phyloP scores from a whole-genome alignment of 176 grass and related monocot genomes.

The Zizania latifolia region DNA sequence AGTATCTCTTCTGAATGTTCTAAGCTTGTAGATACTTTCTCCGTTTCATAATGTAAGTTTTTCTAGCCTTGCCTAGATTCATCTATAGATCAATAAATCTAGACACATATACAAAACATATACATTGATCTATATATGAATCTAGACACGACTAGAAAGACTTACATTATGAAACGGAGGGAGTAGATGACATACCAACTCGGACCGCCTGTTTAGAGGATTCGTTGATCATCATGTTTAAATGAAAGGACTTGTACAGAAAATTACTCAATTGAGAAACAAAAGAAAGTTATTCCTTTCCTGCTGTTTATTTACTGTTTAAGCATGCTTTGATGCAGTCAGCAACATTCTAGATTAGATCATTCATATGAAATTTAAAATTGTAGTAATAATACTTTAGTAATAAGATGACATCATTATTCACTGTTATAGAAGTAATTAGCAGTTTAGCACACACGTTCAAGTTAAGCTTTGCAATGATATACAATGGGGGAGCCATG shows the following conservation, averaged over 20 bases:
- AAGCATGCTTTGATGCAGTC: not conserved
- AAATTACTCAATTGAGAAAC: not conserved
- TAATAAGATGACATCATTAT: not conserved
- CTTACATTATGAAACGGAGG: too few relatives aligned
- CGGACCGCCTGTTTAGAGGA: not conserved
- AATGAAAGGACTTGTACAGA: constrained; percentile 3
- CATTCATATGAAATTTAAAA: too few relatives aligned
- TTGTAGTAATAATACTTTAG: not conserved
- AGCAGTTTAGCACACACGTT: not conserved
- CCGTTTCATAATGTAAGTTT: too few relatives aligned
- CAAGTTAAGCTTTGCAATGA: not conserved
- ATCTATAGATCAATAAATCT: too few relatives aligned
- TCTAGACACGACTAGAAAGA: too few relatives aligned
- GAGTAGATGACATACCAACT: not conserved
- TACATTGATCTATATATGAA: too few relatives aligned
- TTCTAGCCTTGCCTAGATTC: too few relatives aligned
- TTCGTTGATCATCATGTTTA: not conserved
- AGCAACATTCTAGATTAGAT: too few relatives aligned
- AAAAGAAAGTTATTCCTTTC: constrained; percentile 29
- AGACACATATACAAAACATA: too few relatives aligned
- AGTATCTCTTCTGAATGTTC: constrained; percentile 34
- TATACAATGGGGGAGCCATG: not conserved
- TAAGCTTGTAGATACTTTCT: constrained; percentile 28
- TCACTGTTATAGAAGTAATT: not conserved
- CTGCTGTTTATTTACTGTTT: constrained; percentile 26